A percentile compares a stretch with the other conserved stretches of the same genome.
Conservation (phyloP, 1,284 basidiomycete species). For the Megacollybia platyphylla region DNA sequence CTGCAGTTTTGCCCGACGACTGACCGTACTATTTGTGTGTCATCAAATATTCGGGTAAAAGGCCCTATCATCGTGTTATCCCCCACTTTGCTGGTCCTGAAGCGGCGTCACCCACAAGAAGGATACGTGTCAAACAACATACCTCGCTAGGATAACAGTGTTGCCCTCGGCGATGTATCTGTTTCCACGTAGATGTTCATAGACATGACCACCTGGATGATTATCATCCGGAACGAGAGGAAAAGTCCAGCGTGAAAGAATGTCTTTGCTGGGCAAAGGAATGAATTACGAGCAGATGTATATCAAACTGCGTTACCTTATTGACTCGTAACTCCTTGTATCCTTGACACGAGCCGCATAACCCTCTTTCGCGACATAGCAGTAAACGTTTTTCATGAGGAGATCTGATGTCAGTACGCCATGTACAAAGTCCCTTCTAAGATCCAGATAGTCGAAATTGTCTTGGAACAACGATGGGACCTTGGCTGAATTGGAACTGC, state of each 20-base stretch:
- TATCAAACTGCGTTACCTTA: slow-evolving; percentile 39
- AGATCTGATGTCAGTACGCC: slow-evolving; percentile 95
- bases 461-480: slow-evolving; percentile 96
- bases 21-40: slow-evolving; percentile 52
- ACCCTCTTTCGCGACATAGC: slow-evolving; percentile 75
- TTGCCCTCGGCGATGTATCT: slow-evolving; percentile 74
- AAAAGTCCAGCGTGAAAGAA: slow-evolving; percentile 87
- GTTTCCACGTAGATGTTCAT: slow-evolving; percentile 78
- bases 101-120: background rate
- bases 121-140: slow-evolving; percentile 10
- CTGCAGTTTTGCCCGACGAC: slow-evolving; percentile 67
- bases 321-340: slow-evolving; percentile 80
- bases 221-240: slow-evolving; percentile 92
- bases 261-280: slow-evolving; percentile 59
- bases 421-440: slow-evolving; percentile 88
- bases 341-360: slow-evolving; percentile 86
- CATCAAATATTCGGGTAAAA: slow-evolving; percentile 49
- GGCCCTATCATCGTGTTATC: slow-evolving; percentile 76
- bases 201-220: slow-evolving; percentile 69
- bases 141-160: slow-evolving; percentile 68
- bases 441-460: slow-evolving; percentile 95
- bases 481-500: slow-evolving; percentile 21
- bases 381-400: slow-evolving; percentile 89
- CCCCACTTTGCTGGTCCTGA: slow-evolving; percentile 71
- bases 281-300: slow-evolving; percentile 4